phyloP scores from a whole-genome alignment of 306 rosid genomes.

The Cyamopsis tetragonoloba region DNA sequence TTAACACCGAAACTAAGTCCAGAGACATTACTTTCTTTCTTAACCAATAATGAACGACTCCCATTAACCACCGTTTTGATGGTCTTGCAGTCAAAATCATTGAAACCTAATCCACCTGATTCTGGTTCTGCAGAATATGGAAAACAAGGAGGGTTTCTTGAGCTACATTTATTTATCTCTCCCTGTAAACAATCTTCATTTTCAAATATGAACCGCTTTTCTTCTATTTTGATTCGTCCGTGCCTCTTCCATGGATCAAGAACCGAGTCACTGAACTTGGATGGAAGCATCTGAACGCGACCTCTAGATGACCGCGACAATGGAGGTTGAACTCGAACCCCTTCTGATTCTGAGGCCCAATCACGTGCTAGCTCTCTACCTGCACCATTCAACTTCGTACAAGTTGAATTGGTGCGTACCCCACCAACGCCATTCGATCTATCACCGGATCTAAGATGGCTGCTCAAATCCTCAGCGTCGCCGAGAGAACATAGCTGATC shows the following conservation, averaged over 20 bases:
- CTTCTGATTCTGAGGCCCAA: not conserved
- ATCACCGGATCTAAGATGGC: constrained; percentile 33
- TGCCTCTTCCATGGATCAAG: constrained; percentile 31
- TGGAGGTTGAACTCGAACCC: constrained; percentile 27
- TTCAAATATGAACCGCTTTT: constrained; percentile 1
- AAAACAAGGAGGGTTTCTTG: constrained; percentile 21
- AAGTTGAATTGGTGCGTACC: constrained; percentile 35
- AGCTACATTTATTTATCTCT: constrained; percentile 8
- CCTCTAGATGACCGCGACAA: constrained; percentile 53
- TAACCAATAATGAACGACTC: constrained; percentile 18
- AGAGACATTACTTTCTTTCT: constrained; percentile 12
- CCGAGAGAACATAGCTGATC: constrained; percentile 14
- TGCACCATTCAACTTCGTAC: constrained; percentile 21
- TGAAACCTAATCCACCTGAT: not conserved
- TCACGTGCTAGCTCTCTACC: not conserved
- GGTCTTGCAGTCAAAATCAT: constrained; percentile 20
- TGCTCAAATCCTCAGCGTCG: constrained; percentile 32
- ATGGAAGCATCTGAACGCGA: constrained; percentile 53
- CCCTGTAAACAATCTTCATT: constrained; percentile 29
- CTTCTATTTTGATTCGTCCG: constrained; percentile 19
- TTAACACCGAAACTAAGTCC: constrained; percentile 21
- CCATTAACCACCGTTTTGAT: not conserved
- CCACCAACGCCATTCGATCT: constrained; percentile 32
- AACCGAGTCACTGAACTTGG: constrained; percentile 59
- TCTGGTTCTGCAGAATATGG: constrained; percentile 1